Evolutionary conservation across 331 rosid genomes (phyloP).

Genomic region (Quercus lobata): DNA sequence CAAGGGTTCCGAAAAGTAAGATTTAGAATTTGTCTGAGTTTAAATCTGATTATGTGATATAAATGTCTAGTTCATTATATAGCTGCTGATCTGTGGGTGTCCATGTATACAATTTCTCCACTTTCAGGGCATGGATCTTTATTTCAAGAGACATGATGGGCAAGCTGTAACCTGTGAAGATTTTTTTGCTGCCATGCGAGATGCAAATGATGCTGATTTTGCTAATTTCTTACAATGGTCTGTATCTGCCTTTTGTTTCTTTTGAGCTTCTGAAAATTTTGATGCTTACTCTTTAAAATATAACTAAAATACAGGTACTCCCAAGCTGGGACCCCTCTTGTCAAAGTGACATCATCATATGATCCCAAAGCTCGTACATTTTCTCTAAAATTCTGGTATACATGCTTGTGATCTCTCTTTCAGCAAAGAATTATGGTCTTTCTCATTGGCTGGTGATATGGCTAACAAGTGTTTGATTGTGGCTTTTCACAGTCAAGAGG

Average conservation of each 20-base stretch:
- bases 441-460: conserved; percentile 7
- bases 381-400: conserved; percentile 77
- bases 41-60: not conserved
- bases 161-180: conserved; percentile 99
- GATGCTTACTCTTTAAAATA: conserved; percentile 10
- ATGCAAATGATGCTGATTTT: conserved; percentile 89
- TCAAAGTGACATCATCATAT: conserved; percentile 74
- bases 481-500: conserved; percentile 65
- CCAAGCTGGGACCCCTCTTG: conserved; percentile 95
- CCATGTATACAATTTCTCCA: conserved; percentile 6
- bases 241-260: not conserved
- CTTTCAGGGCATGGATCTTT: conserved; percentile 97
- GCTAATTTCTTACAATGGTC: conserved; percentile 87
- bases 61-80: not conserved
- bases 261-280: conserved; percentile 6
- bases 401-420: conserved; percentile 4
- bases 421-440: not conserved
- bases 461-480: conserved; percentile 27
- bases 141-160: conserved; percentile 94
- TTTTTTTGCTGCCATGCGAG: conserved; percentile 89
- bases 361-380: conserved; percentile 64
- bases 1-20: conserved; percentile 92
- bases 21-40: conserved; percentile 14
- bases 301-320: conserved; percentile 71
- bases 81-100: conserved; percentile 11